These are phyloP conservation scores for Xylaria castorea DNA, from an alignment of 495 filamentous ascomycete species.

Conservation along the genomic window DNA sequence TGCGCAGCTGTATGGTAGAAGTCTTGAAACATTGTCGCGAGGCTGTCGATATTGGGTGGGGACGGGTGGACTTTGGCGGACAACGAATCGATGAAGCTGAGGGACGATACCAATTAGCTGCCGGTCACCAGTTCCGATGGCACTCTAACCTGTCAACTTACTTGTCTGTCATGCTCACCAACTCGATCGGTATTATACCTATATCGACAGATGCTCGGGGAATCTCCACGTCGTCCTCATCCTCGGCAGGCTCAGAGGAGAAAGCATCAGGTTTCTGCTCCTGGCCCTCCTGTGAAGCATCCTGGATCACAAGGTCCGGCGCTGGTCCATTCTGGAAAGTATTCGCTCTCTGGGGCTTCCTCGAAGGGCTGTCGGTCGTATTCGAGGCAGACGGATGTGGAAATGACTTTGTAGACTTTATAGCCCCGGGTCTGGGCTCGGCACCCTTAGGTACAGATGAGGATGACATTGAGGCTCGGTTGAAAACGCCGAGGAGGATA, in stretches of 20 bases:
- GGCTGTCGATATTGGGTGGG: constrained; percentile 81
- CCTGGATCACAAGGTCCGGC: constrained; percentile 47
- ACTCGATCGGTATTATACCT: constrained; percentile 90
- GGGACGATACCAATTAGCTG: constrained; percentile 14
- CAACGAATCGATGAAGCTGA: constrained; percentile 89
- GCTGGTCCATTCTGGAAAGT: constrained; percentile 64
- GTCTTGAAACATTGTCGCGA: constrained; percentile 89
- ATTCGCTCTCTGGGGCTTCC: constrained; percentile 62
- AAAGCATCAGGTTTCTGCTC: constrained; percentile 51
- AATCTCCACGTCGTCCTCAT: constrained; percentile 58
- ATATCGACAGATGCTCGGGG: constrained; percentile 66
- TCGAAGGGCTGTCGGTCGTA: constrained; percentile 43
- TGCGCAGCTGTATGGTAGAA: constrained; percentile 86
- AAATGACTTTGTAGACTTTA: constrained; percentile 56
- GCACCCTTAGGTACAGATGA: constrained; percentile 44
- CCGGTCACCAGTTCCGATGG: neutral
- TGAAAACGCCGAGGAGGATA: constrained; percentile 27
- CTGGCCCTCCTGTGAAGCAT: constrained; percentile 31
- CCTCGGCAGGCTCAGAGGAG: constrained; percentile 48
- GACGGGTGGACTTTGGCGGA: constrained; percentile 84
- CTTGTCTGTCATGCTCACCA: constrained; percentile 88
- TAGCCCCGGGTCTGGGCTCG: constrained; percentile 35
- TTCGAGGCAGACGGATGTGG: constrained; percentile 59
- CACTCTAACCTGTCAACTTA: constrained; percentile 44
- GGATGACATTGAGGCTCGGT: constrained; percentile 37